Conservation (phyloP, 1,139 yeast genomes). For the Taiozyma onychis region DNA sequence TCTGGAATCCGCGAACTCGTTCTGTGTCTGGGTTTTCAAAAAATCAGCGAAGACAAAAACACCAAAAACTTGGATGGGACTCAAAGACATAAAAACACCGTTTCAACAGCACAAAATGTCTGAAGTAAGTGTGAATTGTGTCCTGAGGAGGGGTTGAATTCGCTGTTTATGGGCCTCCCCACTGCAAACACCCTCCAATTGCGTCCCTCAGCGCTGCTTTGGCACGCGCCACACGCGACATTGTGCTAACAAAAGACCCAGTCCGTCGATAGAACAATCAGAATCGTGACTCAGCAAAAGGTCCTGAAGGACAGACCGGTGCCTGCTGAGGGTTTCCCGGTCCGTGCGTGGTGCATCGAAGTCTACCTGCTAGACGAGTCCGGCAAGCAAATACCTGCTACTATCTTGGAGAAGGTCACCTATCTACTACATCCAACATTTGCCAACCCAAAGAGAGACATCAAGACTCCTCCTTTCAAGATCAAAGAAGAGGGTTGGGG, state of each 20-base stretch:
- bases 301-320: constrained; percentile 81
- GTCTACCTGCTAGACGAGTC: constrained; percentile 69
- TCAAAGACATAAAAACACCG: too few relatives aligned
- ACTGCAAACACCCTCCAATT: too few relatives aligned
- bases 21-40: neutral
- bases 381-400: constrained; percentile 84
- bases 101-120: neutral
- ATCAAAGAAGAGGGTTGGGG: constrained; percentile 99
- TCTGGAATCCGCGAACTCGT: neutral
- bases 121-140: neutral
- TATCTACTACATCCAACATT: constrained; percentile 95
- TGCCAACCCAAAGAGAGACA: constrained; percentile 75
- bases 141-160: too few relatives aligned
- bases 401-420: constrained; percentile 84
- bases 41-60: neutral
- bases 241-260: neutral
- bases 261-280: constrained; percentile 76
- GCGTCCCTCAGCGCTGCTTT: neutral
- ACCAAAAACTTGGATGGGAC: too few relatives aligned
- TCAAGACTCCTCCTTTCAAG: constrained; percentile 82
- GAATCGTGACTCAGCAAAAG: constrained; percentile 84
- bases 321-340: constrained; percentile 87
- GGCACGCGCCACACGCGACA: neutral
- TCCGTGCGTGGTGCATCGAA: constrained; percentile 88
- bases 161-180: too few relatives aligned